Percentiles rank a stretch among this genome's conserved stretches.
phyloP scores from a whole-genome alignment of 208 protist genomes.

The Leishmania lainsoni region DNA sequence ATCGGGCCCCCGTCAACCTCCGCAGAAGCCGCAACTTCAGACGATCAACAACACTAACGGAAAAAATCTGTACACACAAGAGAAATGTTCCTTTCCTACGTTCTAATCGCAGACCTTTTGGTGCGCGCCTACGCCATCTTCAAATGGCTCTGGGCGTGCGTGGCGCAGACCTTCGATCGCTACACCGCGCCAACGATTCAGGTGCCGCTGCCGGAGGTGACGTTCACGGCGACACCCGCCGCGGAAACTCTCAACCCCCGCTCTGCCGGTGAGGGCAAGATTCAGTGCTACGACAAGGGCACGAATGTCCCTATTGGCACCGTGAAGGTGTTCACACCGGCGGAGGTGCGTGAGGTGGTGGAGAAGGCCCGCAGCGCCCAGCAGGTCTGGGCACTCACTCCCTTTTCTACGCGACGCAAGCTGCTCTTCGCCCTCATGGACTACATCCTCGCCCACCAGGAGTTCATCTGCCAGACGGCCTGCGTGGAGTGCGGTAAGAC shows the following conservation, averaged over 20 bases:
- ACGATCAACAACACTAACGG: neutral
- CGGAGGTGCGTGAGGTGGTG: conserved; percentile 71
- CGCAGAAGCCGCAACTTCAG: neutral
- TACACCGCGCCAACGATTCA: conserved; percentile 79
- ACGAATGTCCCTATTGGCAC: conserved; percentile 79
- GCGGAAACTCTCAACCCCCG: conserved; percentile 65
- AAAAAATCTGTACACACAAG: neutral
- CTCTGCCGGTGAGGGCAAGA: conserved; percentile 67
- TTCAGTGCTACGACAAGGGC: conserved; percentile 92
- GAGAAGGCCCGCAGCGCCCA: conserved; percentile 76
- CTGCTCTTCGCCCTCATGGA: conserved; percentile 88
- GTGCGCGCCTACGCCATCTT: conserved; percentile 69
- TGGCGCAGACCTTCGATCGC: conserved; percentile 68
- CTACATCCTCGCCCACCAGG: conserved; percentile 84
- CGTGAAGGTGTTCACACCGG: conserved; percentile 69
- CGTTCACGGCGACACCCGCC: conserved; percentile 53
- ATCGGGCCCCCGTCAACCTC: too few relatives aligned
- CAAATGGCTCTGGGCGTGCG: conserved; percentile 41
- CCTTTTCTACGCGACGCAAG: conserved; percentile 84
- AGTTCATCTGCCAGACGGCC: conserved; percentile 85
- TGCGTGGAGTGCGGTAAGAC: conserved; percentile 92
- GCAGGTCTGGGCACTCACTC: conserved; percentile 79
- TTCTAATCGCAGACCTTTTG: conserved; percentile 49
- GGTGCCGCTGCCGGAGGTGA: conserved; percentile 62
- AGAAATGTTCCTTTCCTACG: conserved; percentile 44